Conservation (phyloP, 2,329 filamentous ascomycete genomes). For the Xylaria sp. region DNA sequence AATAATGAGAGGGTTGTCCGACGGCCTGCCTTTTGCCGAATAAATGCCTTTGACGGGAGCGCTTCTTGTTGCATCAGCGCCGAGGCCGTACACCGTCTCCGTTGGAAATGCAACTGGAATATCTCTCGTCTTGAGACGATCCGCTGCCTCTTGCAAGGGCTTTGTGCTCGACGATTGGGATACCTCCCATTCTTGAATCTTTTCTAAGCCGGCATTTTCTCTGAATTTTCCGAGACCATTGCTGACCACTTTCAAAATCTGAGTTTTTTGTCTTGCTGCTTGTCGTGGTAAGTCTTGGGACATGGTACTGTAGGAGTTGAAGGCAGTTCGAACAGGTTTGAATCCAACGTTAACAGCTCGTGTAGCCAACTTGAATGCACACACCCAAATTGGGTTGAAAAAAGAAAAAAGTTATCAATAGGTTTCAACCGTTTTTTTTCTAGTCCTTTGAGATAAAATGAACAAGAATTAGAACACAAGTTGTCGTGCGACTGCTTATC, state of each 20-base stretch:
- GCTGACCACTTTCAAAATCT: conserved; percentile 34
- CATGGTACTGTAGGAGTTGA: conserved; percentile 41
- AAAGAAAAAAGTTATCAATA: not conserved
- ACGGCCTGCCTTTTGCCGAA: conserved; percentile 84
- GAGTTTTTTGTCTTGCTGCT: conserved; percentile 27
- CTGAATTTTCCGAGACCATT: conserved; percentile 36
- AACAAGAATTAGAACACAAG: too few species aligned
- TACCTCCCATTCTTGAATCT: conserved; percentile 38
- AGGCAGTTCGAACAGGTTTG: conserved; percentile 36
- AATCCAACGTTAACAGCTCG: conserved; percentile 25
- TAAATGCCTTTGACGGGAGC: conserved; percentile 90
- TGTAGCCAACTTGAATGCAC: conserved; percentile 38
- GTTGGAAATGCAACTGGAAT: conserved; percentile 93
- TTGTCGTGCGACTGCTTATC: not conserved
- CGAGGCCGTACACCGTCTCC: conserved; percentile 95
- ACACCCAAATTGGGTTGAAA: not conserved
- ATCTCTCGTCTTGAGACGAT: conserved; percentile 67
- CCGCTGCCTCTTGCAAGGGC: conserved; percentile 67
- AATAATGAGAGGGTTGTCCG: conserved; percentile 94
- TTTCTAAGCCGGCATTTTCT: conserved; percentile 34
- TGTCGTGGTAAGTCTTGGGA: conserved; percentile 36
- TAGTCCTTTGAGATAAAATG: not conserved
- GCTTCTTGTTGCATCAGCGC: conserved; percentile 91
- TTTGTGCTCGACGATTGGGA: conserved; percentile 32
- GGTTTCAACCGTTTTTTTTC: not conserved